Evolutionary conservation across 1,284 basidiomycete species (phyloP).

Genomic region (Pascua guehoae): DNA sequence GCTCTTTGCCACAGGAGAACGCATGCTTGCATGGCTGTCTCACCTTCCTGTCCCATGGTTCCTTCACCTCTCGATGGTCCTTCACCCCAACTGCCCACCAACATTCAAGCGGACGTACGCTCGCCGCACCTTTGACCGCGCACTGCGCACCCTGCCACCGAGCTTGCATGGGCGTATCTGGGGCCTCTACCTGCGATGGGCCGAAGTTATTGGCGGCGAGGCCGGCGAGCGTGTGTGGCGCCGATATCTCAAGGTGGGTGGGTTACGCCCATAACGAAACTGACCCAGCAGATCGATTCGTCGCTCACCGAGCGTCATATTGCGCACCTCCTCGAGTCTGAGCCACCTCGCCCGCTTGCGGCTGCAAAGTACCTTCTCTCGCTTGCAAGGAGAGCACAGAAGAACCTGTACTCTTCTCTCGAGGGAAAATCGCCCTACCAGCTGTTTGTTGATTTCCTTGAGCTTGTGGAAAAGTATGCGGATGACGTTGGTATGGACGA

Average conservation of each 20-base stretch:
- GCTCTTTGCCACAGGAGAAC: slow-evolving; percentile 82
- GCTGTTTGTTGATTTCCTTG: slow-evolving; percentile 86
- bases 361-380: slow-evolving; percentile 86
- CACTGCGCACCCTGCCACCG: slow-evolving; percentile 86
- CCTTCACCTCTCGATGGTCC: slow-evolving; percentile 84
- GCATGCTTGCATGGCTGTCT: slow-evolving; percentile 88
- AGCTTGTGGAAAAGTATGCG: slow-evolving; percentile 83
- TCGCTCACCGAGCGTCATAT: slow-evolving; percentile 82
- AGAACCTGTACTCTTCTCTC: slow-evolving; percentile 78
- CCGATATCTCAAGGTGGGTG: slow-evolving; percentile 68
- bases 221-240: slow-evolving; percentile 85
- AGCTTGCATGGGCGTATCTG: slow-evolving; percentile 92
- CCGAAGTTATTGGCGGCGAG: slow-evolving; percentile 76
- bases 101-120: slow-evolving; percentile 83
- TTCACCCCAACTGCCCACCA: slow-evolving; percentile 85
- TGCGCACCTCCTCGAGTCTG: slow-evolving; percentile 65
- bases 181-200: slow-evolving; percentile 92
- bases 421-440: slow-evolving; percentile 97
- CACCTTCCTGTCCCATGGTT: slow-evolving; percentile 87
- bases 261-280: background rate
- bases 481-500: slow-evolving; percentile 89
- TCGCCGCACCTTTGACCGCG: slow-evolving; percentile 88
- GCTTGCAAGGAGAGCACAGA: slow-evolving; percentile 75
- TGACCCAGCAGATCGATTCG: slow-evolving; percentile 60
- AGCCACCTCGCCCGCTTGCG: slow-evolving; percentile 78